A percentile compares a stretch with the other conserved stretches of the same genome.
These are phyloP conservation scores for Aspergillus ustus DNA, from an alignment of 2,329 filamentous ascomycete genomes.

Conservation along the genomic window DNA sequence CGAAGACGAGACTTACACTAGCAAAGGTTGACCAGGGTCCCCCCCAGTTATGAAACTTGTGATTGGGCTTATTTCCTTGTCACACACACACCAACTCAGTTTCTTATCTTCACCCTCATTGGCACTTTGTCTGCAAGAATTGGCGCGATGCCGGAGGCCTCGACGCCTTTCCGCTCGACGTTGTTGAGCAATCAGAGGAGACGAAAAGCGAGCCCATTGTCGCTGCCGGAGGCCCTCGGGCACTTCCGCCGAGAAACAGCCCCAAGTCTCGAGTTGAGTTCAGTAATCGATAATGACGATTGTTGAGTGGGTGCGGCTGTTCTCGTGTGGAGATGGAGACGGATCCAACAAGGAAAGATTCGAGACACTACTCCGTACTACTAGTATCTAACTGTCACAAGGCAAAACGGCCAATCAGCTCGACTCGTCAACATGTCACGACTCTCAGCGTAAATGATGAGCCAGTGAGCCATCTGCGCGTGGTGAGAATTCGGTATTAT, in stretches of 20 bases:
- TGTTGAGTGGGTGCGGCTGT: slow-evolving; percentile 12
- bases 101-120: neutral
- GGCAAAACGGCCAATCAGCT: slow-evolving; percentile 17
- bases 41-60: neutral
- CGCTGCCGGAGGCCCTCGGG: slow-evolving; percentile 17
- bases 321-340: slow-evolving; percentile 17
- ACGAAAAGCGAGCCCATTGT: slow-evolving; percentile 17
- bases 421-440: slow-evolving; percentile 14
- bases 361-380: no score
- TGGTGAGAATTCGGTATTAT: neutral
- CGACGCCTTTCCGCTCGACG: slow-evolving; percentile 6
- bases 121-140: slow-evolving; percentile 2
- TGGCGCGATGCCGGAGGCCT: slow-evolving; percentile 12
- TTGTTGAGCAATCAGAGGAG: slow-evolving; percentile 15
- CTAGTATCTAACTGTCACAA: slow-evolving; percentile 10
- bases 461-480: neutral
- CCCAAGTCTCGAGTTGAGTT: slow-evolving; percentile 20
- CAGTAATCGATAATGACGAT: slow-evolving; percentile 6
- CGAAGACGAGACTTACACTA: neutral
- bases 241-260: slow-evolving; percentile 26
- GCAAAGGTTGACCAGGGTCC: neutral
- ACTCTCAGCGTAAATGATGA: neutral
- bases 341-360: slow-evolving; percentile 4
- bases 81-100: neutral
- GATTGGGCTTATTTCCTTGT: neutral